Evolutionary conservation across 2,329 filamentous ascomycete genomes (phyloP), one percentile per base, ranked within the genome.

Genomic region (Exutisphaerella laricina): DNA sequence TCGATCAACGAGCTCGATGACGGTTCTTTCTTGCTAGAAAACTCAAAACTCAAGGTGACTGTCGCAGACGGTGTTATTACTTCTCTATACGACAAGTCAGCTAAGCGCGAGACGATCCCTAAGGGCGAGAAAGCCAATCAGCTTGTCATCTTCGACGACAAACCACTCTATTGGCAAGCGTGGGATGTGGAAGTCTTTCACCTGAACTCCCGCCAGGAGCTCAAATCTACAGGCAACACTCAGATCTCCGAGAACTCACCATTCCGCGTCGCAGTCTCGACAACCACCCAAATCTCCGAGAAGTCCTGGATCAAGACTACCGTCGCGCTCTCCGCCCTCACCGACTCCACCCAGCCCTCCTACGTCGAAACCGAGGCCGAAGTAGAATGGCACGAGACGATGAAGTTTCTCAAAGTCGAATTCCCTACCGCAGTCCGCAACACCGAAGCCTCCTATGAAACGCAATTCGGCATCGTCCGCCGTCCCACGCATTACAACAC

Each of bases 111-210:
- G 63, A 68, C 94, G 14, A 77, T 98, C 36, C 75, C 86, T 3
- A 71, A 75, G 46, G 77, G 73, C 21, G 77, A 78, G 17, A 89
- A 89, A 63, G 89, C 84, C 17, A 95, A 94, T 54, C 88, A 96
- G 61, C 79, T 92, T 38, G 89, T 97, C 51, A 80, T 97, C 17
- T 97, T 94, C 58, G 92, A 98, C 60, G 92, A 98, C 68, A 96
- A 97, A 68, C 89, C 89, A 16, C 76, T 96, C 17, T 95, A 94
- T 70, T 97, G 88, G 89, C 87, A 96, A 67, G 89, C 88, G 2
- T 95, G 90, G 89, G 90, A 98, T 64, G 90, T 97, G 4, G 92
- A 98, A 66, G 89, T 97, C 20, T 98, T 84, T 69, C 92, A 98
- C 58, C 77, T 97, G 18, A 81, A 94, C 42, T 92, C 88, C 2